Conservation (phyloP, 2,329 filamentous ascomycete species). For the Sclerotinia glacialis region DNA sequence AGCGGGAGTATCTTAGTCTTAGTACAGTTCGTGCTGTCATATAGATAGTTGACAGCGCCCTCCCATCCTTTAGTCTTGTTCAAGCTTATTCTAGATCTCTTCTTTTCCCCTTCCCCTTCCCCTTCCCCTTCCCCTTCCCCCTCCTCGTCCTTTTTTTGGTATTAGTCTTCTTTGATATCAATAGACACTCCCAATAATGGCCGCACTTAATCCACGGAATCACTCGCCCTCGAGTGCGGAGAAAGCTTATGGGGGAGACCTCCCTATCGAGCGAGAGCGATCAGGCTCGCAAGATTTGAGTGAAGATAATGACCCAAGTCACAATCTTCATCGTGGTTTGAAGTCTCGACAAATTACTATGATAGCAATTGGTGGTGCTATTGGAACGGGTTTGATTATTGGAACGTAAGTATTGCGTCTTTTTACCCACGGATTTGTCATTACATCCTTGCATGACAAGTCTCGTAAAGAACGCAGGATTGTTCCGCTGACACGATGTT, state of each 20-base stretch:
- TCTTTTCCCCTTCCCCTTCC: background rate
- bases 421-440: background rate
- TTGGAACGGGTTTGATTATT: conserved; percentile 61
- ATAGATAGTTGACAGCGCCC: conserved; percentile 3
- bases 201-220: background rate
- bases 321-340: conserved; percentile 49
- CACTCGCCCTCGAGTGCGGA: conserved; percentile 19
- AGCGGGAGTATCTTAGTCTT: background rate
- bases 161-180: background rate
- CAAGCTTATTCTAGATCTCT: background rate
- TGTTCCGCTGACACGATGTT: conserved; percentile 15
- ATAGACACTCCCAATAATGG: background rate
- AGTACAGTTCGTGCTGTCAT: background rate
- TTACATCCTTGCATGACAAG: background rate
- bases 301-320: conserved; percentile 31
- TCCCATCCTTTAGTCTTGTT: background rate
- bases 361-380: conserved; percentile 70
- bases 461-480: conserved; percentile 13
- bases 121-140: background rate
- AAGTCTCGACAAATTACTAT: conserved; percentile 56
- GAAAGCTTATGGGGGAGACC: background rate
- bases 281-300: background rate
- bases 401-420: conserved; percentile 47
- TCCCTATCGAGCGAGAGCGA: background rate
- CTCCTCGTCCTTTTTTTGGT: background rate